Conservation (phyloP, 164 flowering plant species). For the Umbellularia californica region DNA sequence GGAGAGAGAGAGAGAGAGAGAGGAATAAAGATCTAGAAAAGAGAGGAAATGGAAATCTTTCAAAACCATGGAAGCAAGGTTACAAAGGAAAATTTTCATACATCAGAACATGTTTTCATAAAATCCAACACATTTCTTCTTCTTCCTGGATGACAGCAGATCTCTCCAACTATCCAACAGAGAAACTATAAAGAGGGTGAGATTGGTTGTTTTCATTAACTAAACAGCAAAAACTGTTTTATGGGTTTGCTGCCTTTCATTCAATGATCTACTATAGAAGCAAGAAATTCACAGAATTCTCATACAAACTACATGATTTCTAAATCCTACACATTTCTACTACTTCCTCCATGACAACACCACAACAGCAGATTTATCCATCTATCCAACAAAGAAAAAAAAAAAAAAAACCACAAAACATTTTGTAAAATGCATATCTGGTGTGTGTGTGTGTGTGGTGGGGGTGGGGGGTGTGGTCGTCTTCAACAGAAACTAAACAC, state of each 20-base stretch:
- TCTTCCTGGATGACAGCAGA: too few species aligned
- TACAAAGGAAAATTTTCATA: slow-evolving; percentile 4
- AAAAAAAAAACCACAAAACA: slow-evolving; percentile 7
- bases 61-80: not conserved
- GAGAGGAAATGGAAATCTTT: slow-evolving; percentile 10
- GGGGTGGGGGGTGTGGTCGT: slow-evolving; percentile 7
- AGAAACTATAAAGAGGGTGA: too few species aligned
- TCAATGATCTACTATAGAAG: too few species aligned
- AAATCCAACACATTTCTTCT: too few species aligned
- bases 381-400: slow-evolving; percentile 15
- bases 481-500: slow-evolving; percentile 11
- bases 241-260: too few species aligned
- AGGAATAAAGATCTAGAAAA: slow-evolving; percentile 6
- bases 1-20: slow-evolving; percentile 3
- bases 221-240: too few species aligned
- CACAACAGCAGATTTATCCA: slow-evolving; percentile 29
- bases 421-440: not conserved
- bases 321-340: slow-evolving; percentile 5
- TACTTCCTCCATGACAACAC: not conserved
- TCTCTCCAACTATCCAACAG: too few species aligned
- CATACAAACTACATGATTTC: not conserved
- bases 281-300: too few species aligned
- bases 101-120: too few species aligned
- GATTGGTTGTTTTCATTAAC: too few species aligned
- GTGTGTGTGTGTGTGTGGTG: too few species aligned